phyloP scores from a whole-genome alignment of 257 asterid genomes.

The Ophiorrhiza pumila region DNA sequence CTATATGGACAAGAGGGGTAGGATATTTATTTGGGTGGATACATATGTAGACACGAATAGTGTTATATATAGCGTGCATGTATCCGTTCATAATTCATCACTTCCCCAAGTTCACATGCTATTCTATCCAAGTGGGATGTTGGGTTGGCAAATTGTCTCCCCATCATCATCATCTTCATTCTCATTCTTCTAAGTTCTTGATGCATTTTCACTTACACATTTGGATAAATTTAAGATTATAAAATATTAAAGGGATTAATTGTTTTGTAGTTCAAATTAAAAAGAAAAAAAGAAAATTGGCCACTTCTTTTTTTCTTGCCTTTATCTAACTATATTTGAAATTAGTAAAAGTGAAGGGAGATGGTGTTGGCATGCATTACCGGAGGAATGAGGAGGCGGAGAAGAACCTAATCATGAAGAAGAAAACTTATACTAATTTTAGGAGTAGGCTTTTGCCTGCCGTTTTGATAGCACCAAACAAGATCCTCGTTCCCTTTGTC shows the following conservation, averaged over 20 bases:
- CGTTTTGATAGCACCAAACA: slow-evolving; percentile 31
- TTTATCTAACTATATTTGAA: too few species aligned
- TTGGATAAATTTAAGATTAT: too few species aligned
- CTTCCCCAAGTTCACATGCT: slow-evolving; percentile 19
- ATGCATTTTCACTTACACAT: neutral
- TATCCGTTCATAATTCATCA: slow-evolving; percentile 5
- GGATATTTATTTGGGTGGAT: neutral
- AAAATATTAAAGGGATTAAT: too few species aligned
- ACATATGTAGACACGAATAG: neutral
- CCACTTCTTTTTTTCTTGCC: too few species aligned
- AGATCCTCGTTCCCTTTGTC: slow-evolving; percentile 41
- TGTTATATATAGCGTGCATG: neutral
- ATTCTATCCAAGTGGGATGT: slow-evolving; percentile 12
- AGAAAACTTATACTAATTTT: slow-evolving; percentile 14
- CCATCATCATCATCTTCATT: neutral
- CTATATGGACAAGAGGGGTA: too few species aligned
- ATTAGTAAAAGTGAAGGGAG: neutral
- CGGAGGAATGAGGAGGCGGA: neutral
- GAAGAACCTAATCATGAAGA: neutral
- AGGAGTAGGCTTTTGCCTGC: slow-evolving; percentile 30
- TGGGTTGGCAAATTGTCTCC: slow-evolving; percentile 13
- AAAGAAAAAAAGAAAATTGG: too few species aligned
- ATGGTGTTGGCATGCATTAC: neutral
- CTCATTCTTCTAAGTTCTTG: neutral
- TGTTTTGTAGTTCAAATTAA: too few species aligned